Evolutionary conservation across 78 protist species (phyloP), one percentile per base, ranked within the genome.

Genomic region (Polysphondylium violaceum): DNA sequence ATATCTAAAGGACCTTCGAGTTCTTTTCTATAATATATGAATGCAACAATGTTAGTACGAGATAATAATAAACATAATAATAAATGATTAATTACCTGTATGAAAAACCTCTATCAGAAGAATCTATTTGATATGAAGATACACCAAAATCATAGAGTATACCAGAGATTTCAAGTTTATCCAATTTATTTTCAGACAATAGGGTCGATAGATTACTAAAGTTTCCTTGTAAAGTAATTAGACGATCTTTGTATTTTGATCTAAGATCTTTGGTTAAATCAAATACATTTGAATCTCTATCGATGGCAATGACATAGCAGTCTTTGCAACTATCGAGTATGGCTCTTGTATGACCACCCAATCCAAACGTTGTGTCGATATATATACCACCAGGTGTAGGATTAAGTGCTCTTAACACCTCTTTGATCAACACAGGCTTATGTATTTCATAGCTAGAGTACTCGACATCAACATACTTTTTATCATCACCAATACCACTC

Each of bases 1-100:
- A 83, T 83, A 47, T 83, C 90, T 69, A 83, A 35, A 4, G 90
- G 90, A 21, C 90, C 90, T 8, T 69, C 76, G 5, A 83, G 41
- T 16, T 83, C 90, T 43, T 83, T 67, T 64, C 72, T 64, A 36
- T 33, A 63, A 36, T 19, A 25, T 21, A 58, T 21, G 12, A 59
- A 9, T 59, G 29, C 29, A 2, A 29, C 23, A 59, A 29, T 14
- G 21, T 9, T 53, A 53, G 60, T 9, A 53, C 60, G 21, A 47
- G 53, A 7, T 47, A 47, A 47, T 12, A 12, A 12, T 12, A 11
- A 47, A 12, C 7, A 47, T 47, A 11, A 47, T 47, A 47, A 12
- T 47, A 47, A 47, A 12, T 47, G 11, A 47, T 12, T 47, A 47
- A 47, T 27, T 71, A 47, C 68, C 41, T 47, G 23, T 58, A 83